Percentiles rank a stretch among this genome's conserved stretches.
phyloP scores from a whole-genome alignment of 805 yeast genomes.

The Kluyveromyces nonfermentans region DNA sequence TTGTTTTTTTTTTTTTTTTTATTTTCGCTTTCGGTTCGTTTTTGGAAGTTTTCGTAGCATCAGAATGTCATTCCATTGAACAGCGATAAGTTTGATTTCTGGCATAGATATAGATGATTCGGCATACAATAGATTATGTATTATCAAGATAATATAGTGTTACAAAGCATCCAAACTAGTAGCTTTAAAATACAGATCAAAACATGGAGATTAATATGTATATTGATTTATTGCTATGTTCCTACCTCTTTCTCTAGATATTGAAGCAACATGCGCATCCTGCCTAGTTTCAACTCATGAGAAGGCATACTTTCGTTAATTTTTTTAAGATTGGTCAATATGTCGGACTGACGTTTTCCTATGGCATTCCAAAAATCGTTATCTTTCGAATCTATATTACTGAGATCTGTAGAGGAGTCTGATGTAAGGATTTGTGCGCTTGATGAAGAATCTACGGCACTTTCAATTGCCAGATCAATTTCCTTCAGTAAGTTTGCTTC shows the following conservation, averaged over 20 bases:
- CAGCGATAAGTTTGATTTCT: too few relatives aligned
- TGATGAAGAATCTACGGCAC: not conserved
- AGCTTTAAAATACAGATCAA: too few relatives aligned
- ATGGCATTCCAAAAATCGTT: not conserved
- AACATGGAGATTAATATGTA: too few relatives aligned
- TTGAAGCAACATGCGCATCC: conserved; percentile 21
- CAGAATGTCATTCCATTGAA: too few relatives aligned
- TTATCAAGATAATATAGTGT: too few relatives aligned
- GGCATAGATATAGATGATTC: too few relatives aligned
- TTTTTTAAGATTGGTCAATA: conserved; percentile 9
- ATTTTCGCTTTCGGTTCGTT: too few relatives aligned
- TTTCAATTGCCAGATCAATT: conserved; percentile 2
- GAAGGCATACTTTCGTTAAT: conserved; percentile 17
- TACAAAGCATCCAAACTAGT: too few relatives aligned
- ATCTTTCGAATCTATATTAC: not conserved
- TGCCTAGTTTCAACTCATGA: conserved; percentile 20
- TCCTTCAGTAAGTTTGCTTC: conserved; percentile 3
- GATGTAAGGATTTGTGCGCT: not conserved
- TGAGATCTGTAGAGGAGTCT: not conserved
- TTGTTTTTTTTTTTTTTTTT: too few relatives aligned
- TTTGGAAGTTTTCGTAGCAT: too few relatives aligned
- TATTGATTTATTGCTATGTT: not conserved
- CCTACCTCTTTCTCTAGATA: conserved; percentile 11
- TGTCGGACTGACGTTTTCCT: conserved; percentile 6
- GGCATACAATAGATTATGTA: too few relatives aligned